phyloP scores from a whole-genome alignment of 768 basidiomycete species.

The Wakefieldia striispora region DNA sequence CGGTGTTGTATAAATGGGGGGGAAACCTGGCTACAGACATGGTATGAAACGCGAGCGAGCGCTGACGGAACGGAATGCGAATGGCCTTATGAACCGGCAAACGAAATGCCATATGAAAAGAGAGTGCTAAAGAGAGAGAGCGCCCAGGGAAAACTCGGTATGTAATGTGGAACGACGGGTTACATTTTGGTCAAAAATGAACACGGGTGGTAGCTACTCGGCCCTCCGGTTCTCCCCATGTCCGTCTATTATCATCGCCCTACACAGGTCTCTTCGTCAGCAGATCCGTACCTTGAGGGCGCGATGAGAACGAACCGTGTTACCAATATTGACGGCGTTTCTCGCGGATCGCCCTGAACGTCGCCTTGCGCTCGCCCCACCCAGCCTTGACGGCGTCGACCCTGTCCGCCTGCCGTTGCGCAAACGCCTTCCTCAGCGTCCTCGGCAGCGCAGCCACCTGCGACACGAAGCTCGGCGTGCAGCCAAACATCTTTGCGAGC shows the following conservation, averaged over 20 bases:
- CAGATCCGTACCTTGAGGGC: too few relatives aligned
- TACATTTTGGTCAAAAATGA: too few relatives aligned
- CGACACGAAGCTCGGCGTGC: slow-evolving; percentile 65
- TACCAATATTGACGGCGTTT: slow-evolving; percentile 77
- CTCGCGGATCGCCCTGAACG: slow-evolving; percentile 59
- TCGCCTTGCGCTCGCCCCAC: slow-evolving; percentile 72
- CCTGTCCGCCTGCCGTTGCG: slow-evolving; percentile 42
- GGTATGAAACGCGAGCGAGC: slow-evolving; percentile 15
- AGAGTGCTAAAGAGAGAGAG: background rate
- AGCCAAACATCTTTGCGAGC: slow-evolving; percentile 76
- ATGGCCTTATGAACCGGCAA: background rate
- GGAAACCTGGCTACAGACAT: slow-evolving; percentile 39
- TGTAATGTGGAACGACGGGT: background rate
- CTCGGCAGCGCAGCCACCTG: slow-evolving; percentile 62
- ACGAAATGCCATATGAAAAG: slow-evolving; percentile 8
- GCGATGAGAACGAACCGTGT: slow-evolving; percentile 9
- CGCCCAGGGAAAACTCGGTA: background rate
- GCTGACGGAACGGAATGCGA: slow-evolving; percentile 1
- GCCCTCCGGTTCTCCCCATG: background rate
- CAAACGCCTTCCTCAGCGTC: slow-evolving; percentile 42
- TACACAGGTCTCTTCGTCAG: too few relatives aligned
- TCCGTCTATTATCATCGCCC: too few relatives aligned
- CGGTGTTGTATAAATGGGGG: slow-evolving; percentile 46
- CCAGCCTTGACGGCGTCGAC: slow-evolving; percentile 47
- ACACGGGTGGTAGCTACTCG: background rate